These are phyloP conservation scores for Diplosphaera chodatii DNA, from an alignment of 139 green algal genomes.

Conservation along the genomic window DNA sequence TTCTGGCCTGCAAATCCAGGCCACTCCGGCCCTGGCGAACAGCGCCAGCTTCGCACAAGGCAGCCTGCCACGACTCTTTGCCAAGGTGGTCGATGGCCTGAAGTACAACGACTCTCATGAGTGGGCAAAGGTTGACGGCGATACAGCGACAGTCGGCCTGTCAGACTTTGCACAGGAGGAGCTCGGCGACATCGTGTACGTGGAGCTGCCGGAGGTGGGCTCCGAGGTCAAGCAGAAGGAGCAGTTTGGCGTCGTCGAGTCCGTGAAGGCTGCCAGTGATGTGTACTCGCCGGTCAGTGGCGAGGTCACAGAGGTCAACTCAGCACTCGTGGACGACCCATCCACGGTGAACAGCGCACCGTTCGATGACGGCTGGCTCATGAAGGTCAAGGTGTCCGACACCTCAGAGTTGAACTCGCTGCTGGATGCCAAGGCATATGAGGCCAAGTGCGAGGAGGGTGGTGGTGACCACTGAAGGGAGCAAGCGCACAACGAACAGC, in stretches of 20 bases:
- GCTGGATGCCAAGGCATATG: constrained; percentile 77
- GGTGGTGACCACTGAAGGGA: constrained; percentile 20
- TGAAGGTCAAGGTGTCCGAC: constrained; percentile 93
- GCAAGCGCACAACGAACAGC: no score
- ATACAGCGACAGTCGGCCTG: constrained; percentile 87
- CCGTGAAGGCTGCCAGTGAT: constrained; percentile 96
- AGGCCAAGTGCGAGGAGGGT: constrained; percentile 50
- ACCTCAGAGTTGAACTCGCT: constrained; percentile 63
- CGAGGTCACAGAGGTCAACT: constrained; percentile 85
- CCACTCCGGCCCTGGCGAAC: no score
- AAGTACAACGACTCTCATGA: constrained; percentile 82
- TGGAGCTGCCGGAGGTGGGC: constrained; percentile 95
- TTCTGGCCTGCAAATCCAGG: no score
- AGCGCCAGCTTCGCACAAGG: no score
- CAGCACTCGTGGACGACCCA: constrained; percentile 65
- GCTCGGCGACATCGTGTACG: constrained; percentile 96
- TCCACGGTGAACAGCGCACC: constrained; percentile 35
- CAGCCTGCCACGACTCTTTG: no score
- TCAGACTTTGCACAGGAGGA: constrained; percentile 95
- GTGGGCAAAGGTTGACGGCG: constrained; percentile 84
- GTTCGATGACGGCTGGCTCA: constrained; percentile 86
- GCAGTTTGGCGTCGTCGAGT: constrained; percentile 96
- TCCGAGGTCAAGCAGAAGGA: constrained; percentile 70
- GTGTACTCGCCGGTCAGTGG: constrained; percentile 89
- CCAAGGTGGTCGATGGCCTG: constrained; percentile 47